Conservation (phyloP, 176 grass and related monocot species). For the Ampelocalamus luodianensis region DNA sequence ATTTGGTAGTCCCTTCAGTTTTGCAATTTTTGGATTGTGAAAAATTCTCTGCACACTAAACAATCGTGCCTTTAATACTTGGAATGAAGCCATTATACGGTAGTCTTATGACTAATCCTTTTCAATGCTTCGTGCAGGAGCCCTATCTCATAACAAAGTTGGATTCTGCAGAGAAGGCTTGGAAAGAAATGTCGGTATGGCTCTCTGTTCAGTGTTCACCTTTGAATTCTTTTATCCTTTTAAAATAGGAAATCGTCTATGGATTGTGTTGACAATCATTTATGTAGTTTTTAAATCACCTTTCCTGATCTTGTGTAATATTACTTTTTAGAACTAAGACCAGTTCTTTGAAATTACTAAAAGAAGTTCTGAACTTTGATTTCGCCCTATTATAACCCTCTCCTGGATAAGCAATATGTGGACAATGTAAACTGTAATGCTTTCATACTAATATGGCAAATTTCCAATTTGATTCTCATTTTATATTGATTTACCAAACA, state of each 20-base stretch:
- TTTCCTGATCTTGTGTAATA: neutral
- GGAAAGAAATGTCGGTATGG: constrained; percentile 94
- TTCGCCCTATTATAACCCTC: neutral
- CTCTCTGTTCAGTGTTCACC: constrained; percentile 23
- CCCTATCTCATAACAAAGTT: constrained; percentile 85
- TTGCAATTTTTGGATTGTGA: neutral
- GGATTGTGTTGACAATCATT: neutral
- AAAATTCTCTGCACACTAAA: neutral
- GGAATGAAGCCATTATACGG: neutral
- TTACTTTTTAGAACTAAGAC: neutral
- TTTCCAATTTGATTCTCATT: neutral
- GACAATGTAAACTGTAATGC: neutral
- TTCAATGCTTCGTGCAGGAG: constrained; percentile 52
- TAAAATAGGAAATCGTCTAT: neutral
- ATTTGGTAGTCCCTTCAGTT: neutral
- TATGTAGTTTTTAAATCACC: neutral
- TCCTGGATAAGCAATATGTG: neutral
- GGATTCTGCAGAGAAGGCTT: constrained; percentile 84
- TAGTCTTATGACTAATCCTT: neutral
- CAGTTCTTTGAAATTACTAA: neutral
- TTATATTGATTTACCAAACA: constrained; percentile 23
- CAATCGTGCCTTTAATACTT: neutral
- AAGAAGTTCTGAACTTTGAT: neutral
- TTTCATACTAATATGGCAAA: neutral
- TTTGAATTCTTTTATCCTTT: neutral